phyloP scores from a whole-genome alignment of 306 rosid genomes.

The Cucurbita maxima region DNA sequence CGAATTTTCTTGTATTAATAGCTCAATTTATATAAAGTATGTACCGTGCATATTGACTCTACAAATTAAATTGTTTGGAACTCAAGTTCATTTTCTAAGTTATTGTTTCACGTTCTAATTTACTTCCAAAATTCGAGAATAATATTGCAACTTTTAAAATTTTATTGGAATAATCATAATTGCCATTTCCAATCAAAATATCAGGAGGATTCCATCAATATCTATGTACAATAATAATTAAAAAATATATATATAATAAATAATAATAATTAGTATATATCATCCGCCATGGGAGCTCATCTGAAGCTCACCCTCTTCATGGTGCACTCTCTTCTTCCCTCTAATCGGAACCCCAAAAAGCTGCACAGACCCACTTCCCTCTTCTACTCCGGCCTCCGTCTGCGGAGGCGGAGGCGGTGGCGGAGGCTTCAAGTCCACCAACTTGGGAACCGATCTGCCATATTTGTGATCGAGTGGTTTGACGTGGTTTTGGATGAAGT shows the following conservation, averaged over 20 bases:
- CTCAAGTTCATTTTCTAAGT: too few relatives aligned
- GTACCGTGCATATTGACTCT: too few relatives aligned
- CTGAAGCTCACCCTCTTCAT: not conserved
- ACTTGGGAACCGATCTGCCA: not conserved
- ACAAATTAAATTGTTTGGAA: too few relatives aligned
- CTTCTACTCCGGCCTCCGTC: not conserved
- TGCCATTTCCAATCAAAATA: not conserved
- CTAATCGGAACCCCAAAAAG: slow-evolving; percentile 7
- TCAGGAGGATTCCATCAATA: not conserved
- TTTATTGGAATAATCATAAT: not conserved
- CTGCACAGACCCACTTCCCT: not conserved
- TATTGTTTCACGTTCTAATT: too few relatives aligned
- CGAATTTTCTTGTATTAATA: too few relatives aligned
- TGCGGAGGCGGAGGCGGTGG: not conserved
- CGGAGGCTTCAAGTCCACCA: not conserved
- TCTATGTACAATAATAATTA: not conserved
- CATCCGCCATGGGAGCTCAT: not conserved
- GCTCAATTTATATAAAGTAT: too few relatives aligned
- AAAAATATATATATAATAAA: too few relatives aligned
- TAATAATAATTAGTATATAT: too few relatives aligned
- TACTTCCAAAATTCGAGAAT: too few relatives aligned
- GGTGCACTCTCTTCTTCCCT: not conserved
- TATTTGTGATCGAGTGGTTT: slow-evolving; percentile 19
- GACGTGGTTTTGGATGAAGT: slow-evolving; percentile 66
- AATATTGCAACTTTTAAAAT: too few relatives aligned